Evolutionary conservation across 2,329 filamentous ascomycete genomes (phyloP), one percentile per base, ranked within the genome.

Genomic region (Apiospora sp.): DNA sequence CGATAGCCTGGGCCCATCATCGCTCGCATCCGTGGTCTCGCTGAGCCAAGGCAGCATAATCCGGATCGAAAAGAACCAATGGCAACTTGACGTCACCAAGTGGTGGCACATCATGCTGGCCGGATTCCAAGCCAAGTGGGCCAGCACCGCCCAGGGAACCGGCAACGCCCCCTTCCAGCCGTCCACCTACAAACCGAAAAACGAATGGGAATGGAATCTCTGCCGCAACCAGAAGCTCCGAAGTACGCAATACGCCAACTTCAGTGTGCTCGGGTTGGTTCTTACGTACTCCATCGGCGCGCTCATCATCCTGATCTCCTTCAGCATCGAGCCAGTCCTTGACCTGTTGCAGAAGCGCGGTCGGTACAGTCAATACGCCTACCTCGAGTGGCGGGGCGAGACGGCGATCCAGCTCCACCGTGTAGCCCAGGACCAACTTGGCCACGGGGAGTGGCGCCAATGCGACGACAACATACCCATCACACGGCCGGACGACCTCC

Each of bases 401-500:
- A 64, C 58, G 58, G 58, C 58, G 58, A 64, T 64, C 27, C 58
- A 64, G 58, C 58, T 64, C 2, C 58, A 64, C 58, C 58, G 58
- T 8, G 58, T 64, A n/a, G 58, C 58, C 30, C 58, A 64, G 8
- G 58, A 64, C 58, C 58, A 64, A 14, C 58, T 64, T 27, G 58
- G 58, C 12, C 58, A 64, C 27, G 58, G 58, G 58, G 30, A 64
- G 13, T 64, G 58, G 58, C 13, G 27, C 27, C 12, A 64, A 10
- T 64, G 58, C 27, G 27, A 64, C 13, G 24, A 34, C 4, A 7
- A 27, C 1, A 64, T 64, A 8, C 58, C 58, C 58, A 64, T 41
- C 58, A 64, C 58, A 22, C 30, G 27, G 19, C 58, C 58, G 24
- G 58, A 41, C 27, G 58, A 64, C 12, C 27, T 64, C 5, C 58